These are phyloP conservation scores for Eimeria sp. DNA, from an alignment of 169 alveolate species.

Conservation along the genomic window DNA sequence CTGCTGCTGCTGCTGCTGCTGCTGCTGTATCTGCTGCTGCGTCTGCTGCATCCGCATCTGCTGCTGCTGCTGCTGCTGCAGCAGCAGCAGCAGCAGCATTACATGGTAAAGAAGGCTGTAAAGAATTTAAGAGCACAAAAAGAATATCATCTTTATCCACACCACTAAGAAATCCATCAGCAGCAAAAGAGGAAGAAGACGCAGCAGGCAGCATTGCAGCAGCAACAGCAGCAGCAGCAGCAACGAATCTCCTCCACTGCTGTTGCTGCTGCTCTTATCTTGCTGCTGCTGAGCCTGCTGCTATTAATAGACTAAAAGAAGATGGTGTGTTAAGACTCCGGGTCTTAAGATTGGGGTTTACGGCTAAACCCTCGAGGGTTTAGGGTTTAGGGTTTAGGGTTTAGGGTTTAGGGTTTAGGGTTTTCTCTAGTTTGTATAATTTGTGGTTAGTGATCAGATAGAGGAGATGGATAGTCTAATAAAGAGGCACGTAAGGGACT, in stretches of 20 bases:
- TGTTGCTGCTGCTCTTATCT: slow-evolving; percentile 1
- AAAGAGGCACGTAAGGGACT: not conserved
- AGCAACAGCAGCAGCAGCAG: not conserved
- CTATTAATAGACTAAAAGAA: not conserved
- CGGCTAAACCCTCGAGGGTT: not conserved
- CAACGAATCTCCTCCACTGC: not conserved
- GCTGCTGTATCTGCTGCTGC: not conserved
- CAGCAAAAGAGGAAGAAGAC: not conserved
- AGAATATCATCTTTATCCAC: slow-evolving; percentile 37
- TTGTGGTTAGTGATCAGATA: too few species aligned
- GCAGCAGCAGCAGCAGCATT: slow-evolving; percentile 50
- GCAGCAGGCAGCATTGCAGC: not conserved
- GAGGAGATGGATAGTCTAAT: too few species aligned
- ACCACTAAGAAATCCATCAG: slow-evolving; percentile 10
- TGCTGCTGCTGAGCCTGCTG: not conserved
- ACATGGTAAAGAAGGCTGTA: slow-evolving; percentile 10
- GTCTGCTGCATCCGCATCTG: not conserved
- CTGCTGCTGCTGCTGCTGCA: slow-evolving; percentile 21
- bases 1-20: slow-evolving; percentile 16
- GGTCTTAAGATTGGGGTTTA: not conserved
- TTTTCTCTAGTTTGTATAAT: too few species aligned
- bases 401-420: not conserved
- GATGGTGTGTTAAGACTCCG: not conserved
- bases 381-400: not conserved
- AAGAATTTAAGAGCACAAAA: slow-evolving; percentile 21